Evolutionary conservation across 768 basidiomycete genomes (phyloP).

Genomic region (Tricholoma terreum): DNA sequence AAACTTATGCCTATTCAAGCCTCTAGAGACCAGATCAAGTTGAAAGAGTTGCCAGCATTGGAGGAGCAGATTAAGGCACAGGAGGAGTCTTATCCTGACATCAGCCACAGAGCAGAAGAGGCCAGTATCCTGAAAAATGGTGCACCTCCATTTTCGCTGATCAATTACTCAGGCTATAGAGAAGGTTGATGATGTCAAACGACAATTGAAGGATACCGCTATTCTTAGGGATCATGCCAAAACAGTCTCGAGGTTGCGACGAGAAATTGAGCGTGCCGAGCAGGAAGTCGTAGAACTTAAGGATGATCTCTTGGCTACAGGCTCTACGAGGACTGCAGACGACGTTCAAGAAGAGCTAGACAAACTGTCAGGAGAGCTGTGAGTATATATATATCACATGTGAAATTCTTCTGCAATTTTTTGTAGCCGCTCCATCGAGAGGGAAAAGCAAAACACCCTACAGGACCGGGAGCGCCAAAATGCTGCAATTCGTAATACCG

Average conservation of each 20-base stretch:
- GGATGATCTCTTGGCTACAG: constrained; percentile 62
- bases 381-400: constrained; percentile 20
- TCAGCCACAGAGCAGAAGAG: constrained; percentile 56
- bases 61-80: constrained; percentile 58
- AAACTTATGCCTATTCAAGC: constrained; percentile 55
- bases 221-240: constrained; percentile 59
- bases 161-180: constrained; percentile 43
- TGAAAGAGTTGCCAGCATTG: constrained; percentile 62
- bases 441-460: constrained; percentile 54
- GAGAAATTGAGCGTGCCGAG: constrained; percentile 56
- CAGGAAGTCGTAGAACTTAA: constrained; percentile 66
- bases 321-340: constrained; percentile 77
- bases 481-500: constrained; percentile 47
- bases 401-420: neutral
- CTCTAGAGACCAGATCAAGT: constrained; percentile 50
- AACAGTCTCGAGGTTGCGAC: constrained; percentile 55
- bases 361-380: constrained; percentile 63
- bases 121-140: constrained; percentile 33
- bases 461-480: constrained; percentile 64
- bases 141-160: constrained; percentile 1
- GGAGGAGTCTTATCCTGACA: constrained; percentile 51
- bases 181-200: constrained; percentile 49
- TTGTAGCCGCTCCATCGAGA: constrained; percentile 60
- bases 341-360: constrained; percentile 83
- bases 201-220: constrained; percentile 58